These are phyloP conservation scores for Fusarium nelsonii DNA, from an alignment of 2,329 filamentous ascomycete genomes.

Conservation along the genomic window DNA sequence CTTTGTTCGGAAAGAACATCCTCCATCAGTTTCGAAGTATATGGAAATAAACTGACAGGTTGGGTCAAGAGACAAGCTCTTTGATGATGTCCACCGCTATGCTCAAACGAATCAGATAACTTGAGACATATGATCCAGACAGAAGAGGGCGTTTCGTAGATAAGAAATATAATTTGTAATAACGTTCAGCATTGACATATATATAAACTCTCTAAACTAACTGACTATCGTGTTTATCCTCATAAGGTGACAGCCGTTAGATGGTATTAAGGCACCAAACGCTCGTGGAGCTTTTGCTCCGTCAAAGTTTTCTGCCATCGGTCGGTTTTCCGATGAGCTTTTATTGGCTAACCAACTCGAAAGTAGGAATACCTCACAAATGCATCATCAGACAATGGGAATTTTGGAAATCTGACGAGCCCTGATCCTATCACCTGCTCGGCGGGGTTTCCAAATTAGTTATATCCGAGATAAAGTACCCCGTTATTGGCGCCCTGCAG, in stretches of 20 bases:
- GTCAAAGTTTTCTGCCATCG: background rate
- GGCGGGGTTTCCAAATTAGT: background rate
- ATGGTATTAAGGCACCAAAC: no score
- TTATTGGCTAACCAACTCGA: background rate
- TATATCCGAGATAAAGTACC: background rate
- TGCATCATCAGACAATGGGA: background rate
- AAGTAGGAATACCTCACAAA: background rate
- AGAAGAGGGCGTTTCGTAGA: background rate
- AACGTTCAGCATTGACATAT: background rate
- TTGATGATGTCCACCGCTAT: background rate
- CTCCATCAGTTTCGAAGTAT: no score
- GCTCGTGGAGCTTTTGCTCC: background rate
- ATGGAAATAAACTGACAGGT: background rate
- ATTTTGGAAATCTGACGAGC: background rate
- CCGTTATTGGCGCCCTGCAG: background rate
- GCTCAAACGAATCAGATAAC: background rate
- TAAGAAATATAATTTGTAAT: background rate
- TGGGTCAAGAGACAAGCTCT: background rate
- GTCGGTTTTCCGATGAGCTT: background rate
- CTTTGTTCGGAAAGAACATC: rapidly evolving
- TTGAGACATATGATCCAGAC: background rate
- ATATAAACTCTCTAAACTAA: background rate
- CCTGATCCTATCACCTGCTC: background rate
- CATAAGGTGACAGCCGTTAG: background rate
- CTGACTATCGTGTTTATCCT: background rate